Evolutionary conservation across 73 alveolate genomes (phyloP).

Genomic region (Paramecium sonneborni): DNA sequence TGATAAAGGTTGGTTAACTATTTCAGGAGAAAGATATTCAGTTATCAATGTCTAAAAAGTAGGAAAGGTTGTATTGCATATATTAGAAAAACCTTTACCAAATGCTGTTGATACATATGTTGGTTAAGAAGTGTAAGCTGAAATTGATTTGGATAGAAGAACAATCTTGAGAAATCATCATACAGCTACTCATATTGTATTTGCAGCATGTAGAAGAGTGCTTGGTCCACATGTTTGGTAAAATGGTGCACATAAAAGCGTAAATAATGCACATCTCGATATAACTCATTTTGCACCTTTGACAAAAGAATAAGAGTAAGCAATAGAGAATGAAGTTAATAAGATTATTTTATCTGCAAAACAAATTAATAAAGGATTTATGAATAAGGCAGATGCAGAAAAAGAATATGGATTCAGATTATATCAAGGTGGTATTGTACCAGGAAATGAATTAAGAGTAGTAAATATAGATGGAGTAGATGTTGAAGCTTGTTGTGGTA

Average conservation of each 20-base stretch:
- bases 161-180: slow-evolving; percentile 94
- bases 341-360: slow-evolving; percentile 86
- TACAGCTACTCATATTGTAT: slow-evolving; percentile 98
- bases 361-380: slow-evolving; percentile 86
- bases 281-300: slow-evolving; percentile 95
- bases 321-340: slow-evolving; percentile 95
- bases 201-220: slow-evolving; percentile 95
- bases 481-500: slow-evolving; percentile 99
- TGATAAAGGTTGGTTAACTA: slow-evolving; percentile 87
- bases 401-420: slow-evolving; percentile 95
- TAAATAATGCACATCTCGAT: slow-evolving; percentile 96
- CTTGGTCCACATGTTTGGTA: slow-evolving; percentile 99
- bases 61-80: slow-evolving; percentile 95
- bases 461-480: slow-evolving; percentile 96
- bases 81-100: slow-evolving; percentile 86
- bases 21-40: slow-evolving; percentile 75
- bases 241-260: slow-evolving; percentile 98
- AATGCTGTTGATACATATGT: slow-evolving; percentile 74
- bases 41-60: slow-evolving; percentile 95
- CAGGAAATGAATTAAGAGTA: slow-evolving; percentile 97
- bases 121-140: slow-evolving; percentile 86
- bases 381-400: slow-evolving; percentile 98
- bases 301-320: slow-evolving; percentile 94
- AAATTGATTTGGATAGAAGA: slow-evolving; percentile 91
- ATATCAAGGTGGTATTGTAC: slow-evolving; percentile 99